Evolutionary conservation across 2,329 filamentous ascomycete genomes (phyloP), one percentile per base, ranked within the genome.

Genomic region (Microdochium trichocladiopsis): DNA sequence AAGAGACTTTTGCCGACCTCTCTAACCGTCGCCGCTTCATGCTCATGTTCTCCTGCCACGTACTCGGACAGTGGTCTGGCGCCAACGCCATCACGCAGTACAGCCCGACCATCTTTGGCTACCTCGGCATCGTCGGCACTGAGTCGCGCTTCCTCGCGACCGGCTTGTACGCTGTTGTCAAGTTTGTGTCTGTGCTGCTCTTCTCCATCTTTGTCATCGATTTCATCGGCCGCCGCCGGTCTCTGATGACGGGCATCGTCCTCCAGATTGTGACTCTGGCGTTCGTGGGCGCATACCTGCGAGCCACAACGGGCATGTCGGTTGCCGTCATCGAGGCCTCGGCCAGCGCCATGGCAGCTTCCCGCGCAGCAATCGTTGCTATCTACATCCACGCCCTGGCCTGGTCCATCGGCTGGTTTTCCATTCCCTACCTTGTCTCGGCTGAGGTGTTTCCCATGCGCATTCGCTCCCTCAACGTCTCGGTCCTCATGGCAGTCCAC

Each of bases 341-440:
- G 9, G 31, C 55, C 0, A 56, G 58, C 3, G 49, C 61, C 0
- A 63, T 66, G 49, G 55, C 60, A 8, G 71, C 70, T 1, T 67
- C 63, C 49, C 67, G 66, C 1, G 70, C 63, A 1, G 69, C 71
- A 1, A 73, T 75, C 28, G 69, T 68, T 0, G 67, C 69, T 25
- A 74, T 76, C 4, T 76, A 73, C 55, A 49, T 75, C 21, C 67
- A 69, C 16, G 72, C 72, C 9, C 60, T 73, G 4, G 72, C 67
- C 1, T 75, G 71, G 71, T 72, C 71, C 0, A 69, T 76, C n/a
- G 72, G 73, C 0, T 76, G 70, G 71, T 74, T 74, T 54, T 67
- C 64, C 0, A 70, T 74, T 14, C 71, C 72, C 4, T 75, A 76
- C 50, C 60, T 74, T 2, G 65, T 75, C n/a, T 71, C 68, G 2